Conservation (phyloP, 306 rosid genomes). For the Malus sylvestris region DNA sequence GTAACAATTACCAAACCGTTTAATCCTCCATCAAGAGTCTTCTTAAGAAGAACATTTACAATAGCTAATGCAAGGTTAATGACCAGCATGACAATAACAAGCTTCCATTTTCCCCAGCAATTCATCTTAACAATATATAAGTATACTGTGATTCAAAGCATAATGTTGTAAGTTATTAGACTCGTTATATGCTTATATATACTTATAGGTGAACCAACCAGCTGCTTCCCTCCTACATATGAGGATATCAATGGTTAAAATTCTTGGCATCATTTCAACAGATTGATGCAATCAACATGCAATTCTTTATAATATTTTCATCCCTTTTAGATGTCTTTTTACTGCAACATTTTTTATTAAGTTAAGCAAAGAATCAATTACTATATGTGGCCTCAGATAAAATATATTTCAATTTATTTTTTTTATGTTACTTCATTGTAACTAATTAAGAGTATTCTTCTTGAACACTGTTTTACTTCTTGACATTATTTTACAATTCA, state of each 20-base stretch:
- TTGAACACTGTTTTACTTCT: too few species aligned
- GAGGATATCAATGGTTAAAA: slow-evolving; percentile 14
- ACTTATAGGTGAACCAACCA: slow-evolving; percentile 23
- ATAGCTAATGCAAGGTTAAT: slow-evolving; percentile 55
- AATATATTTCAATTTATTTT: not conserved
- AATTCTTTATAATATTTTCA: not conserved
- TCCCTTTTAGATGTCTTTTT: not conserved
- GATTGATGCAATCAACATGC: slow-evolving; percentile 11
- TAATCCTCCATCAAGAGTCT: slow-evolving; percentile 53
- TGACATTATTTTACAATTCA: too few species aligned
- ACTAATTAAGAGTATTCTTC: not conserved
- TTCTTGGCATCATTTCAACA: slow-evolving; percentile 27
- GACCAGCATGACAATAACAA: slow-evolving; percentile 43
- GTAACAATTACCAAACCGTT: slow-evolving; percentile 42
- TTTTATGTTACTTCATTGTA: not conserved
- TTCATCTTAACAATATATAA: slow-evolving; percentile 10
- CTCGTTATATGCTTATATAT: not conserved
- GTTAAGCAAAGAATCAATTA: slow-evolving; percentile 4
- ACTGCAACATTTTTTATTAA: slow-evolving; percentile 16
- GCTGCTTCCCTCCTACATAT: slow-evolving; percentile 1
- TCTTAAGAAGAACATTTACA: slow-evolving; percentile 71
- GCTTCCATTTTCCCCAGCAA: slow-evolving; percentile 39
- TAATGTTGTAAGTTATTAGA: slow-evolving; percentile 3
- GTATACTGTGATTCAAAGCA: slow-evolving; percentile 6
- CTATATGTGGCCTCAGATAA: slow-evolving; percentile 1